Evolutionary conservation across 345 rosid species (phyloP).

Genomic region (Syzygium aqueum): DNA sequence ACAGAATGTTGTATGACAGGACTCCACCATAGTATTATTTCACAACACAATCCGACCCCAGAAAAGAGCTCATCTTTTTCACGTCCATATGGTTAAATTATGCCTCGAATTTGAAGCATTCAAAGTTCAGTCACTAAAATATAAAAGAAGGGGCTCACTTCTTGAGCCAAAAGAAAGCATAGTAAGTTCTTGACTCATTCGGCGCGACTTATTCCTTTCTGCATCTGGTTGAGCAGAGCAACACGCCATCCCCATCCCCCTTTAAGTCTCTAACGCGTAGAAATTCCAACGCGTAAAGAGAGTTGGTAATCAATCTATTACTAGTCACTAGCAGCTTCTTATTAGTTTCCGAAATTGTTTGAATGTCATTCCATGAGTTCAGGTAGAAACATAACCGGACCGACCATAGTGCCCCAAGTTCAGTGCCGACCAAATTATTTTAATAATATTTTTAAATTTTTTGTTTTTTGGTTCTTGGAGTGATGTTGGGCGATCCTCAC

Average conservation of each 20-base stretch:
- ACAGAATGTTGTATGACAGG: not conserved
- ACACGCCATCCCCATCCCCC: rapidly evolving
- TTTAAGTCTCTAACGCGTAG: not conserved
- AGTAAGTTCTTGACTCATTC: too few species aligned
- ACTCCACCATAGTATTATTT: rapidly evolving
- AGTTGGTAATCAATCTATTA: not conserved
- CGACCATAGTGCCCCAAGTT: not conserved
- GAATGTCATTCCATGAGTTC: not conserved
- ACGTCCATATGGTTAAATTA: not conserved
- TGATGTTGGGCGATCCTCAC: too few species aligned
- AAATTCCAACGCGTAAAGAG: not conserved
- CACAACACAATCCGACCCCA: not conserved
- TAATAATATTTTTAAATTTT: too few species aligned
- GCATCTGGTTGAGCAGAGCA: not conserved
- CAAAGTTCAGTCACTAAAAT: too few species aligned
- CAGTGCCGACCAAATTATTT: too few species aligned
- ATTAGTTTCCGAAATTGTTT: not conserved
- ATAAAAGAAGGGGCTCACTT: too few species aligned
- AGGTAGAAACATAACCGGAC: not conserved
- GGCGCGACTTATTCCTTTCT: not conserved
- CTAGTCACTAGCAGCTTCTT: not conserved
- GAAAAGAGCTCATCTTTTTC: not conserved
- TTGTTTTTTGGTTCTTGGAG: too few species aligned
- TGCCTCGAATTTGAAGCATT: too few species aligned
- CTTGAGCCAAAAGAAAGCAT: too few species aligned